These are phyloP conservation scores for Camptophora hylomeconis DNA, from an alignment of 2,329 filamentous ascomycete genomes.

Conservation along the genomic window DNA sequence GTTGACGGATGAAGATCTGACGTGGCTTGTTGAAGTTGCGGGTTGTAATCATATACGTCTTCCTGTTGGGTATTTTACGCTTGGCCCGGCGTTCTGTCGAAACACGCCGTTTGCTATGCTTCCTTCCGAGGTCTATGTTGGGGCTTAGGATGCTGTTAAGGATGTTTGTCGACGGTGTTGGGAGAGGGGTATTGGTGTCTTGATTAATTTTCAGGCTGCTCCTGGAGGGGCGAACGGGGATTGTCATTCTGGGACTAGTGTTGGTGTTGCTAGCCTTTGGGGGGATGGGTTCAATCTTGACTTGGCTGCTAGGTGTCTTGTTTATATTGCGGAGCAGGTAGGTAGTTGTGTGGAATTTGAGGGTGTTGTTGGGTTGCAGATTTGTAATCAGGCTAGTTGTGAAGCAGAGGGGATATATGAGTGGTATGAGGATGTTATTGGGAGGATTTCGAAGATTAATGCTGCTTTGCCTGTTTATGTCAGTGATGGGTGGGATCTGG, in stretches of 20 bases:
- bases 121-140: conserved; percentile 35
- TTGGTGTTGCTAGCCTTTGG: conserved; percentile 41
- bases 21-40: conserved; percentile 39
- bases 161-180: conserved; percentile 33
- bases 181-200: conserved; percentile 37
- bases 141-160: conserved; percentile 41
- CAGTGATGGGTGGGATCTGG: conserved; percentile 45
- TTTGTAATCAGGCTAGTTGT: conserved; percentile 44
- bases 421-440: conserved; percentile 42
- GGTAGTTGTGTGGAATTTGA: conserved; percentile 17
- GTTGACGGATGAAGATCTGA: conserved; percentile 37
- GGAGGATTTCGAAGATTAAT: conserved; percentile 35
- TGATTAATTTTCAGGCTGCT: conserved; percentile 47
- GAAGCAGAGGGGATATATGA: conserved; percentile 40
- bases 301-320: conserved; percentile 34
- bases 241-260: conserved; percentile 43
- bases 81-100: conserved; percentile 37
- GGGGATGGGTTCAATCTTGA: conserved; percentile 28
- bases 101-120: conserved; percentile 38
- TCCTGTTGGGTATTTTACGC: conserved; percentile 47
- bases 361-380: conserved; percentile 42
- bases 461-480: conserved; percentile 41
- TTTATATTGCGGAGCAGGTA: conserved; percentile 39
- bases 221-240: conserved; percentile 45
- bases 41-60: conserved; percentile 46